phyloP scores from a whole-genome alignment of 495 filamentous ascomycete genomes.

The Umbilicaria muhlenbergii region DNA sequence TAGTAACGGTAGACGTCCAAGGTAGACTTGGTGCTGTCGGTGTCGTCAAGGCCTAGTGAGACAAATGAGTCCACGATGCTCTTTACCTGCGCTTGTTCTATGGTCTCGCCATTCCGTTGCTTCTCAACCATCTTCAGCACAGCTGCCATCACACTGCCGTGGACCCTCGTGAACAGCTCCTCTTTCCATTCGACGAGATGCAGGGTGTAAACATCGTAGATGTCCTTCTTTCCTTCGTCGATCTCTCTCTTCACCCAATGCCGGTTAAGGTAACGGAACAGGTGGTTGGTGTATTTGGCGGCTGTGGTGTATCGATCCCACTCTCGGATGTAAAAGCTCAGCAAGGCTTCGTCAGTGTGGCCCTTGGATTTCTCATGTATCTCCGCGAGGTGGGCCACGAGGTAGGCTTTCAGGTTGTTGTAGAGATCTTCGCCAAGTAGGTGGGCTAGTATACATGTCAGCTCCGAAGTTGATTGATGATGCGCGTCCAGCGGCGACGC shows the following conservation, averaged over 20 bases:
- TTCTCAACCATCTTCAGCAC: slow-evolving; percentile 94
- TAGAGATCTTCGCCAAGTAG: slow-evolving; percentile 94
- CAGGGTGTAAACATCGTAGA: slow-evolving; percentile 94
- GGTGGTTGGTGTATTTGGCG: slow-evolving; percentile 90
- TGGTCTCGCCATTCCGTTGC: slow-evolving; percentile 94
- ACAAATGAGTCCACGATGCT: slow-evolving; percentile 95
- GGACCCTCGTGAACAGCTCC: slow-evolving; percentile 72
- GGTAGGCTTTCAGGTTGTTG: slow-evolving; percentile 70
- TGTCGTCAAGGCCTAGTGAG: slow-evolving; percentile 85
- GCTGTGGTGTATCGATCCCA: slow-evolving; percentile 93
- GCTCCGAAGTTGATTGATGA: neutral
- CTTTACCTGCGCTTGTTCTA: slow-evolving; percentile 94
- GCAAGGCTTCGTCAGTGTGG: slow-evolving; percentile 78
- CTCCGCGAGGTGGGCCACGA: slow-evolving; percentile 53
- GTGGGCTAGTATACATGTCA: slow-evolving; percentile 45
- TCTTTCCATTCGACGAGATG: slow-evolving; percentile 90
- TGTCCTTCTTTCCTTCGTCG: slow-evolving; percentile 96
- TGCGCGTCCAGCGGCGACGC: neutral
- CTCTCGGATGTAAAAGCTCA: slow-evolving; percentile 91
- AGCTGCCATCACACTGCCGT: slow-evolving; percentile 82
- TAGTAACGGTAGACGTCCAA: slow-evolving; percentile 84
- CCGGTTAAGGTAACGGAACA: slow-evolving; percentile 92
- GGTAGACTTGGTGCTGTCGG: slow-evolving; percentile 82
- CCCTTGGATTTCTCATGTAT: slow-evolving; percentile 52
- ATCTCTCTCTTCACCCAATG: slow-evolving; percentile 99